Evolutionary conservation across 306 rosid genomes (phyloP), one percentile per base, ranked within the genome.

Genomic region (Senna tora): DNA sequence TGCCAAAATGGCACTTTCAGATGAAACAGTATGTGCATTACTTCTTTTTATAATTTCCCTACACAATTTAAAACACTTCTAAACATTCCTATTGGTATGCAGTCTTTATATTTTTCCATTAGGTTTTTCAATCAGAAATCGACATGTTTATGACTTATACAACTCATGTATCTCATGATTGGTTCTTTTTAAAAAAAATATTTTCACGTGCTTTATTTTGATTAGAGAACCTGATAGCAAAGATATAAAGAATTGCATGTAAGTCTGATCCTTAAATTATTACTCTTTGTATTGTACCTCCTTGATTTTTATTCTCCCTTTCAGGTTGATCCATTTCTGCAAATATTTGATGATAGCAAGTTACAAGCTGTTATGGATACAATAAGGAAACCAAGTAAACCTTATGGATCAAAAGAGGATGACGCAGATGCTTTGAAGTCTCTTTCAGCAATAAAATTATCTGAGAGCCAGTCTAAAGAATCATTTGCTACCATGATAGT

Each of bases 301-400:
- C 75, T 50, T 22, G 46, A 34, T 21, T 51, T 60, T 70, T 50
- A 43, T 83, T 67, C 69, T 45, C 52, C 47, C 15, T 55, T 68
- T 79, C 84, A 92, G 96, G 85, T 71, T 66, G 98, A 92, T 76
- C 98, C 98, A 49, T 92, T 86, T 83, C 87, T 92, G 69, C 82
- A 45, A 51, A 69, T 92, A 75, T 81, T 90, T 47, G 83, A 81
- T 19, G 96, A 88, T 69, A 69, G 69, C 84, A 90, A 90, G 84
- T 84, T 92, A 70, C 87, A 85, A 76, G 88, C 89, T 53, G 82
- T 69, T 65, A 63, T 4, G 55, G 52, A 79, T 79, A 74, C 83
- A 75, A 38, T 47, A 21, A 72, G 69, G 59, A 62, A 63, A 25
- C 81, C 74, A 14, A 70, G 75, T 69, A 68, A 67, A 69, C 73